Base-by-base conservation (phyloP, 202 grass and related monocot genomes). In the Sporobolus alterniflorus region DNA sequence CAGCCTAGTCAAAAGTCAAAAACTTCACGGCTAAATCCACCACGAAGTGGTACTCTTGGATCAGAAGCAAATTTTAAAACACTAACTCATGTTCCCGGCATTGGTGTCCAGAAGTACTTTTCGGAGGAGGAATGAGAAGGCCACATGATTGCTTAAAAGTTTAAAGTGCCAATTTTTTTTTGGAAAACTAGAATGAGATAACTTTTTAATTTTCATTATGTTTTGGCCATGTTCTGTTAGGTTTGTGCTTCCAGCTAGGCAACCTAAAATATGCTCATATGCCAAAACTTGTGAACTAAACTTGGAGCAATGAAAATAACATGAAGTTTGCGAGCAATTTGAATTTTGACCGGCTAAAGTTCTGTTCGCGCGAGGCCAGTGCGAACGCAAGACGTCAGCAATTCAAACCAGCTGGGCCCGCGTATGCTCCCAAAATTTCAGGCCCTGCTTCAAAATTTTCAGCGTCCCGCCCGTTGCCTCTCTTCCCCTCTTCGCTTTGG, bases 381-480 rank as follows among this genome's bases (percentile, higher is more conserved):
- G 77, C 48, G 2, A 28, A 17, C 10, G 16, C 22, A 41, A 60
- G 7, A 42, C 15, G 22, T 46, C 65, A 80, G 24, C 50, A 40
- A 43, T 80, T 80, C 64, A 69, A 70, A 70, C 22, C 49, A 29
- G 39, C 22, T 5, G 30, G 70, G 64, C 78, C 64, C 78, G 66
- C 50, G 26, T 8, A 17, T 6, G 48, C 64, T 3, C 0, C 22
- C 55, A 69, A 57, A 7, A 71, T 79, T 63, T 31, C 4, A 43
- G 47, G 36, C 48, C 68, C 13, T n/a, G 1, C 1, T 40, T 67
- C 18, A 33, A 74, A 72, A 67, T 48, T 86, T 80, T 67, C 21
- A 57, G 28, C 30, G 25, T 80, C 68, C 84, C 76, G 76, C 84
- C 29, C 60, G 3, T 46, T 14, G 32, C 49, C 49, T 57, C 77